phyloP scores from a whole-genome alignment of 352 stramenopile species.

The Phytophthora pluvialis region DNA sequence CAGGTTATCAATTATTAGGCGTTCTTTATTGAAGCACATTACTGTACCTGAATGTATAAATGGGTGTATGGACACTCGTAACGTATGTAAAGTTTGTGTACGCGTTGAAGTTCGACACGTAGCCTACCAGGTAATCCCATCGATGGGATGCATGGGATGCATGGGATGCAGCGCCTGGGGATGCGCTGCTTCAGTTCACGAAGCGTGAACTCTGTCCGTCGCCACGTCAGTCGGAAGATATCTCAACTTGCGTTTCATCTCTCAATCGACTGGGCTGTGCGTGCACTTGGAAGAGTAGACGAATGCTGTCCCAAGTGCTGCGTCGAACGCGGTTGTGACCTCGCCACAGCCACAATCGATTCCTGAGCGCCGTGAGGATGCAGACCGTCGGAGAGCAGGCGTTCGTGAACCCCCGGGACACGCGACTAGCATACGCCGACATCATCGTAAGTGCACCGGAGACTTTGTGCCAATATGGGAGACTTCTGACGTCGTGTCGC shows the following conservation, averaged over 20 bases:
- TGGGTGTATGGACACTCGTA: no score
- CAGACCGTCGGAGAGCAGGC: conserved; percentile 37
- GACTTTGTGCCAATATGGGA: background rate
- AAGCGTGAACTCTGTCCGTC: background rate
- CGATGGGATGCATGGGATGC: conserved; percentile 6
- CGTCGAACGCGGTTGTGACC: conserved; percentile 9
- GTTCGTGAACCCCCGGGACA: conserved; percentile 58
- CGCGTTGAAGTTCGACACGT: no score
- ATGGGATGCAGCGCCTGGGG: conserved; percentile 3
- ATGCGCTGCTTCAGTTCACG: conserved; percentile 9
- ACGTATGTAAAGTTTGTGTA: no score
- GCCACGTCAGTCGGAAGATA: conserved; percentile 4
- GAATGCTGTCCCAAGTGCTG: conserved; percentile 23
- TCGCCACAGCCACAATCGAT: conserved; percentile 30
- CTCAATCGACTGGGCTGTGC: background rate
- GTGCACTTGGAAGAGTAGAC: conserved; percentile 7
- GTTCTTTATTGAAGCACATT: no score
- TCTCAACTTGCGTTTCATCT: conserved; percentile 1
- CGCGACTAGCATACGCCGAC: conserved; percentile 60
- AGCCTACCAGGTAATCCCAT: conserved; percentile 1
- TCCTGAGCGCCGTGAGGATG: conserved; percentile 39
- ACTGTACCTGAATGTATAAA: no score
- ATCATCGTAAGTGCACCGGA: conserved; percentile 51
- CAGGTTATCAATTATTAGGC: no score
- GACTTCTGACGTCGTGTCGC: background rate